Evolutionary conservation across 805 yeast genomes (phyloP).

Genomic region (Metschnikowia orientalis): DNA sequence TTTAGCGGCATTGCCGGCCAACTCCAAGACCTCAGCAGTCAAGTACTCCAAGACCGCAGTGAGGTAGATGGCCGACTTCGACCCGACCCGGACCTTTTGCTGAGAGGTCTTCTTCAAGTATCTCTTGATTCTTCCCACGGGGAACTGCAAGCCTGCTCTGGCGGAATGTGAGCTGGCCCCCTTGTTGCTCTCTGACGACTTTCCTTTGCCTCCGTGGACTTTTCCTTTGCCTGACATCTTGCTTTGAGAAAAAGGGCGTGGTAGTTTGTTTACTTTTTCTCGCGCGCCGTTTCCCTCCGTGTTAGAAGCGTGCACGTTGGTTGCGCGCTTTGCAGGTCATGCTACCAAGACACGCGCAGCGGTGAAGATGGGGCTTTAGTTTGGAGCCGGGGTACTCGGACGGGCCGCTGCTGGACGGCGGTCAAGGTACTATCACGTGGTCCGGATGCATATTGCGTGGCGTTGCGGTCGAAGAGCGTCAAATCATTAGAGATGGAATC

Average conservation of each 20-base stretch:
- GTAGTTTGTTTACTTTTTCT: slow-evolving; percentile 17
- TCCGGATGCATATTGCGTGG: too few relatives aligned
- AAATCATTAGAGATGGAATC: too few relatives aligned
- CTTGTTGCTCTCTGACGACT: slow-evolving; percentile 70
- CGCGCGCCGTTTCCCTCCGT: too few relatives aligned
- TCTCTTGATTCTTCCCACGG: slow-evolving; percentile 98
- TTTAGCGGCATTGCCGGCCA: slow-evolving; percentile 32
- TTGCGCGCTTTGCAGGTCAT: too few relatives aligned
- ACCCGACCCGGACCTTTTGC: slow-evolving; percentile 77
- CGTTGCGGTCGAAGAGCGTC: too few relatives aligned
- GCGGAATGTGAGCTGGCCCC: slow-evolving; percentile 84
- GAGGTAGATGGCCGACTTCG: slow-evolving; percentile 64
- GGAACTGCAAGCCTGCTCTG: slow-evolving; percentile 92
- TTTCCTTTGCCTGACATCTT: slow-evolving; percentile 81
- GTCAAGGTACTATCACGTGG: too few relatives aligned
- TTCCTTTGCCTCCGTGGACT: slow-evolving; percentile 96
- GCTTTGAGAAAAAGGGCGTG: slow-evolving; percentile 11
- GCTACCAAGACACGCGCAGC: too few relatives aligned
- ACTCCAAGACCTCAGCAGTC: slow-evolving; percentile 30
- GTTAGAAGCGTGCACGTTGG: too few relatives aligned
- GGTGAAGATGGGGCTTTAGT: too few relatives aligned
- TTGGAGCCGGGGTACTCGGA: too few relatives aligned
- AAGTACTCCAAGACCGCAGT: slow-evolving; percentile 30
- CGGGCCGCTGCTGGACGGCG: too few relatives aligned
- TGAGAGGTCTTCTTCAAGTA: slow-evolving; percentile 81